A percentile compares a stretch with the other conserved stretches of the same genome.
These are phyloP conservation scores for Fusarium sp. DNA, from an alignment of 2,329 filamentous ascomycete species.

Conservation along the genomic window DNA sequence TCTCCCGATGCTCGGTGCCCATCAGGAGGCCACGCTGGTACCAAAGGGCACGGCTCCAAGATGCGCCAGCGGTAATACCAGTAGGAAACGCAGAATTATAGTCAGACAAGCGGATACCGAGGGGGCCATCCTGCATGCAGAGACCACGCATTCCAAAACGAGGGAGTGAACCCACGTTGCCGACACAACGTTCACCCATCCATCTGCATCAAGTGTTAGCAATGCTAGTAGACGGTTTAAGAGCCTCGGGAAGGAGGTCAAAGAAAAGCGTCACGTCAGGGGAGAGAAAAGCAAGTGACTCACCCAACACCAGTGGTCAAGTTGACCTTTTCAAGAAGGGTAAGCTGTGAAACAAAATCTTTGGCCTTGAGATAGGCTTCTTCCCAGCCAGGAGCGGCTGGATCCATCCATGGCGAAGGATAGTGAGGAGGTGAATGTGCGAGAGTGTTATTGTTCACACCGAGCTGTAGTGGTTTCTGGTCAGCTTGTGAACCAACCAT, in stretches of 20 bases:
- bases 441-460: conserved; percentile 30
- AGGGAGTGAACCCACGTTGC: conserved; percentile 78
- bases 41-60: conserved; percentile 81
- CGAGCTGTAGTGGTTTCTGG: conserved; percentile 20
- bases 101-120: conserved; percentile 82
- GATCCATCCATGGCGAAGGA: conserved; percentile 88
- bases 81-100: conserved; percentile 86
- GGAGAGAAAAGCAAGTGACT: conserved; percentile 45
- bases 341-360: conserved; percentile 85
- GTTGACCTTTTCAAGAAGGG: conserved; percentile 91
- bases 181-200: conserved; percentile 78
- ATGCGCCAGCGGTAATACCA: conserved; percentile 83
- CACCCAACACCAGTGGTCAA: conserved; percentile 90
- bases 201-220: conserved; percentile 44
- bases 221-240: neutral
- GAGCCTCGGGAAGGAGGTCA: conserved; percentile 41
- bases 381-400: conserved; percentile 77
- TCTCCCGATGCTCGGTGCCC: conserved; percentile 75
- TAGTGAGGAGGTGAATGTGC: conserved; percentile 73
- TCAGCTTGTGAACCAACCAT: conserved; percentile 37
- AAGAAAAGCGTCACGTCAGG: neutral
- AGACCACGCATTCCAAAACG: conserved; percentile 77
- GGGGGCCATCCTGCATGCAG: conserved; percentile 89
- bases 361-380: conserved; percentile 81
- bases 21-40: conserved; percentile 60